Conservation (phyloP, 768 basidiomycete species). For the Goffeauzyma gilvescens region DNA sequence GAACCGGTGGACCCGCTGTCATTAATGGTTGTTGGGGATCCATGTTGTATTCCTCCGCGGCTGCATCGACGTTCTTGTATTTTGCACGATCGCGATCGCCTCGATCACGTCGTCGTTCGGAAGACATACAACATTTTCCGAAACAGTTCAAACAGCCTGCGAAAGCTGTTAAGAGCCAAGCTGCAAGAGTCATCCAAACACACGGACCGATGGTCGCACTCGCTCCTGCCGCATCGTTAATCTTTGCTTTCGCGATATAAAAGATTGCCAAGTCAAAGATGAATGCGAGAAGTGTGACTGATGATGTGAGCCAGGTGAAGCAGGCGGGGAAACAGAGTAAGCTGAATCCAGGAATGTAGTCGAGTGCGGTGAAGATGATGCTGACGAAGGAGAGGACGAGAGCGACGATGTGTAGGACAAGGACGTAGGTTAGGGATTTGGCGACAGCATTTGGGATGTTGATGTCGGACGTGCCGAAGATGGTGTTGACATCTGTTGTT, state of each 20-base stretch:
- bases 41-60: not conserved
- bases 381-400: constrained; percentile 53
- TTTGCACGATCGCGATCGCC: constrained; percentile 17
- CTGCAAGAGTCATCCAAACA: constrained; percentile 29
- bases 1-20: constrained; percentile 26
- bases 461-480: constrained; percentile 51
- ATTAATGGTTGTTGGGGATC: constrained; percentile 1
- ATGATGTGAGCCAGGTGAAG: constrained; percentile 47
- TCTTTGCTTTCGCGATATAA: constrained; percentile 67
- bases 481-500: constrained; percentile 47
- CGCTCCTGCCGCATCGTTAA: constrained; percentile 54
- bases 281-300: constrained; percentile 64
- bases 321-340: constrained; percentile 33
- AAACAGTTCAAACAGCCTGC: constrained; percentile 62
- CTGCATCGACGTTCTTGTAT: constrained; percentile 7
- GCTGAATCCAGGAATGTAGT: constrained; percentile 64
- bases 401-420: constrained; percentile 80
- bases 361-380: constrained; percentile 57
- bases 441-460: constrained; percentile 64
- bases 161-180: constrained; percentile 17
- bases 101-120: not conserved
- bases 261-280: constrained; percentile 83
- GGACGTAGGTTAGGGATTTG: constrained; percentile 87
- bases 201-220: constrained; percentile 54
- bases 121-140: constrained; percentile 60